These are phyloP conservation scores for Nymphaea colorata DNA, from an alignment of 164 flowering plant genomes.

Conservation along the genomic window DNA sequence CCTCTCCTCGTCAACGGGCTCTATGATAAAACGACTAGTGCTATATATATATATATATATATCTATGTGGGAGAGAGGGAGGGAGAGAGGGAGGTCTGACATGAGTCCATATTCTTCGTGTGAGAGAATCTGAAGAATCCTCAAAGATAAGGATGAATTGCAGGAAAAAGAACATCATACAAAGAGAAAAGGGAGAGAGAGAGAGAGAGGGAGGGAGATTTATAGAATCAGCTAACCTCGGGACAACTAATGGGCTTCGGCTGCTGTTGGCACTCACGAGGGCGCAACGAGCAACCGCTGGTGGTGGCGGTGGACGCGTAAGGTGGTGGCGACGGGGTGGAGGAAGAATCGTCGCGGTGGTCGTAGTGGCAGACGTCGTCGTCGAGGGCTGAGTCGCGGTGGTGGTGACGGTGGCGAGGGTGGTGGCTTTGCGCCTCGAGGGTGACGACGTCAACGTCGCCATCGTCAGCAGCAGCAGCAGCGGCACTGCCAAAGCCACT, in stretches of 20 bases:
- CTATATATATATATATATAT: background rate
- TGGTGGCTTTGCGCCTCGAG: background rate
- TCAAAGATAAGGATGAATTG: conserved; percentile 1
- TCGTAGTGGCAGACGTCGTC: background rate
- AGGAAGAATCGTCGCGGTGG: background rate
- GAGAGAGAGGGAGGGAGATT: background rate
- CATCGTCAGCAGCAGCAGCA: background rate
- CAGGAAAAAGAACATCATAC: background rate
- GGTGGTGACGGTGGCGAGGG: background rate
- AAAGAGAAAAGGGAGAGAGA: conserved; percentile 9
- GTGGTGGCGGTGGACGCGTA: conserved; percentile 3
- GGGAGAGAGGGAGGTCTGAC: background rate
- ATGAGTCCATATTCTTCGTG: conserved; percentile 3
- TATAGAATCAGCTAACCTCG: conserved; percentile 5
- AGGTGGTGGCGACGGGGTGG: background rate
- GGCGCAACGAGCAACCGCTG: conserved; percentile 7
- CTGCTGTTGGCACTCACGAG: conserved; percentile 1
- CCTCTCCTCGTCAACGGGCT: background rate
- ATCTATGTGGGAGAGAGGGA: background rate
- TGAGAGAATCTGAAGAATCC: conserved; percentile 3
- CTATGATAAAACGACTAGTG: background rate
- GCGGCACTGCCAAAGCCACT: background rate
- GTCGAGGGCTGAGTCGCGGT: background rate
- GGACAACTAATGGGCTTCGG: conserved; percentile 8
- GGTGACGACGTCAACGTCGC: background rate